These are phyloP conservation scores for Podila clonocystis DNA, from an alignment of 192 early-diverging fungal genomes.

Conservation along the genomic window DNA sequence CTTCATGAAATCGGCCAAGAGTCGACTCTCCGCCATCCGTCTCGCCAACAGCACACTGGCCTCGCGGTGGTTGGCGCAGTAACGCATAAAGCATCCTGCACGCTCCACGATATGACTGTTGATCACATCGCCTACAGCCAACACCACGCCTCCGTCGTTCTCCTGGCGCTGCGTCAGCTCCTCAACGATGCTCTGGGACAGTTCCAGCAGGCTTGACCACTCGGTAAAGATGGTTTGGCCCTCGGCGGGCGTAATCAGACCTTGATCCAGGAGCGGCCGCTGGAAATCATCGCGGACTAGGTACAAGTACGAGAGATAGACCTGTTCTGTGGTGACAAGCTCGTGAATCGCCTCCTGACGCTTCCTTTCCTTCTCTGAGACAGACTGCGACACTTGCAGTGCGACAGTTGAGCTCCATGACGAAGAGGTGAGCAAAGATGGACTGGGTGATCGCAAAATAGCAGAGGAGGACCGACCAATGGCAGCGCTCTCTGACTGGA, in stretches of 20 bases:
- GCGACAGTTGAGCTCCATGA: constrained; percentile 63
- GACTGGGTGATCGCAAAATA: constrained; percentile 18
- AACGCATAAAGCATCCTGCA: constrained; percentile 78
- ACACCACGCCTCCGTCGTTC: constrained; percentile 59
- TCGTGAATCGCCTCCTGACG: constrained; percentile 87
- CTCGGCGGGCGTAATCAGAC: constrained; percentile 66
- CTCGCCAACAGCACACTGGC: constrained; percentile 62
- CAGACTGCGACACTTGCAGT: constrained; percentile 47
- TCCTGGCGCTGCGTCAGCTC: constrained; percentile 71
- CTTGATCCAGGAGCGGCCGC: constrained; percentile 57
- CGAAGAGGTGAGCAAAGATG: constrained; percentile 7
- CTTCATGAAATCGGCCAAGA: constrained; percentile 51
- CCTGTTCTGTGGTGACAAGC: constrained; percentile 79
- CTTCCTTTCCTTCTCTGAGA: constrained; percentile 72
- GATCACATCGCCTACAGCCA: constrained; percentile 82
- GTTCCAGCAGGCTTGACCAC: constrained; percentile 75
- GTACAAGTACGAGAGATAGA: constrained; percentile 79
- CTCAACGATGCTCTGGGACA: constrained; percentile 72
- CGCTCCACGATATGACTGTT: constrained; percentile 70
- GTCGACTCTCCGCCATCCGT: constrained; percentile 17
- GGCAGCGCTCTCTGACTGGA: not conserved
- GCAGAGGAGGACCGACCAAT: not conserved
- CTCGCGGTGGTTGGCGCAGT: constrained; percentile 80
- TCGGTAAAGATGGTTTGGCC: constrained; percentile 84
- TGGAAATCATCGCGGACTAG: constrained; percentile 77